phyloP scores from a whole-genome alignment of 805 yeast species.

The Teunomyces aglyptinius region DNA sequence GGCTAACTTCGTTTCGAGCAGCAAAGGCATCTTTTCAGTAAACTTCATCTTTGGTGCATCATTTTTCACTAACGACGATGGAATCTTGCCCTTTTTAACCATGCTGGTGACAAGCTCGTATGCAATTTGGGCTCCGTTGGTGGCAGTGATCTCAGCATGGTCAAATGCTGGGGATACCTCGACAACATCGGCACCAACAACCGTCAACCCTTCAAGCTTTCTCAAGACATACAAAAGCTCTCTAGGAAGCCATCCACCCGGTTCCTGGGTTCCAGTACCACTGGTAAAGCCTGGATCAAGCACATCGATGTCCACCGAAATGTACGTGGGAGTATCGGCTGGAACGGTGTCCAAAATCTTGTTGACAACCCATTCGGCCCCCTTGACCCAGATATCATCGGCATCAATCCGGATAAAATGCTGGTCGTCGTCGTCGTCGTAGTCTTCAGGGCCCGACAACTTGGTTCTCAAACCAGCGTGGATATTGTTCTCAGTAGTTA shows the following conservation, averaged over 20 bases:
- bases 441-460: slow-evolving; percentile 58
- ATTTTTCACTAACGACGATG: not conserved
- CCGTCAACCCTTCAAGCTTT: slow-evolving; percentile 40
- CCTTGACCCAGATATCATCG: slow-evolving; percentile 71
- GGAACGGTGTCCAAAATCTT: slow-evolving; percentile 56
- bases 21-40: not conserved
- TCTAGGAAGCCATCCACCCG: slow-evolving; percentile 58
- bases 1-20: slow-evolving; percentile 7
- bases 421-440: slow-evolving; percentile 68
- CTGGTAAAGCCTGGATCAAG: slow-evolving; percentile 58
- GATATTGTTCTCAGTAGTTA: slow-evolving; percentile 55
- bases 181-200: slow-evolving; percentile 57
- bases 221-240: slow-evolving; percentile 51
- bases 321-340: slow-evolving; percentile 62
- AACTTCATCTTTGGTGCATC: not conserved
- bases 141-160: slow-evolving; percentile 61
- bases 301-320: slow-evolving; percentile 74
- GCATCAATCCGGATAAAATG: slow-evolving; percentile 69
- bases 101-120: slow-evolving; percentile 71
- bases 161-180: slow-evolving; percentile 66
- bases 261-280: slow-evolving; percentile 60
- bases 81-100: slow-evolving; percentile 54
- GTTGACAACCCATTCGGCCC: slow-evolving; percentile 57
- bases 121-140: slow-evolving; percentile 70
- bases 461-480: slow-evolving; percentile 81